Percentiles rank a stretch among this genome's conserved stretches.
Conservation (phyloP, 441 rosid species). For the Eugenia klotzschiana region DNA sequence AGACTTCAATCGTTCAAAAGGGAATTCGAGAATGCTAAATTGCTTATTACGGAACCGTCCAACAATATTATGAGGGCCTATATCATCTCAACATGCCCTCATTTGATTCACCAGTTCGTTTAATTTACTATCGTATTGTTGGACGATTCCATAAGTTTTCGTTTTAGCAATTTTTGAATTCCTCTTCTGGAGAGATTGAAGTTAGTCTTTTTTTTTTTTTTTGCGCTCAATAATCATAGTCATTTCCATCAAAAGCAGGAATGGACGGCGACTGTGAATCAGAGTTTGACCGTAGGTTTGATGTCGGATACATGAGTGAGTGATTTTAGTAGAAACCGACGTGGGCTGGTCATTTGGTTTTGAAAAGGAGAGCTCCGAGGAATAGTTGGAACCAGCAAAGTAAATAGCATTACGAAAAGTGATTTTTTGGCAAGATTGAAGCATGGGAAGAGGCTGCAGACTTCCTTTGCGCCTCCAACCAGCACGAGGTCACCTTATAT, state of each 20-base stretch:
- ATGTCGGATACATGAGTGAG: fast-evolving
- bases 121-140: no score
- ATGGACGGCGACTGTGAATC: background rate
- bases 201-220: background rate
- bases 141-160: no score
- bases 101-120: no score
- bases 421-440: background rate
- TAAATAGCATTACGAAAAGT: background rate
- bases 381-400: background rate
- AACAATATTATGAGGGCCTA: no score
- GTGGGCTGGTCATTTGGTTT: background rate
- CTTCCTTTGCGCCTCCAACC: background rate
- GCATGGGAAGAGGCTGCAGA: background rate
- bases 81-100: no score
- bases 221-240: background rate
- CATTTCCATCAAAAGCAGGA: background rate
- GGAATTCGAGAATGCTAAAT: no score
- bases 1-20: no score
- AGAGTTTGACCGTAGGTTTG: background rate
- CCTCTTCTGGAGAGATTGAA: no score
- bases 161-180: no score
- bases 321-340: no score
- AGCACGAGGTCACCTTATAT: background rate
- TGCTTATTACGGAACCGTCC: no score
- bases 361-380: background rate